Evolutionary conservation across 2,329 filamentous ascomycete genomes (phyloP).

Genomic region (Helotiales sp.): DNA sequence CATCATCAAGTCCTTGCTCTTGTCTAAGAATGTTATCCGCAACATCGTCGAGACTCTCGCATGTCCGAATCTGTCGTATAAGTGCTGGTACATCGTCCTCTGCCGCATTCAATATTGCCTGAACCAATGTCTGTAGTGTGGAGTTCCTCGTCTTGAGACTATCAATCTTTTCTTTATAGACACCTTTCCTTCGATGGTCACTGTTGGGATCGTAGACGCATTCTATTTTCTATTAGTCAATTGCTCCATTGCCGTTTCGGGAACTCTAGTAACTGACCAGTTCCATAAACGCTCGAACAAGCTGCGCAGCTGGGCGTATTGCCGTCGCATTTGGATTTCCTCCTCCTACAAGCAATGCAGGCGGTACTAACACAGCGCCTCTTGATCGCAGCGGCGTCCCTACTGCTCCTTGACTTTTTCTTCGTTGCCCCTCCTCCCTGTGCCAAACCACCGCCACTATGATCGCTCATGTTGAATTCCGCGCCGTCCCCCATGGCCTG

Average conservation of each 20-base stretch:
- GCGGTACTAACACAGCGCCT: conserved; percentile 83
- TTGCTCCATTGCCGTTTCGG: neutral
- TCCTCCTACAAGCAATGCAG: conserved; percentile 77
- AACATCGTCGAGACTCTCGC: conserved; percentile 59
- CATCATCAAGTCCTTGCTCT: conserved; percentile 42
- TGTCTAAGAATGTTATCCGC: conserved; percentile 43
- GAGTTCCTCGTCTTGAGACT: conserved; percentile 84
- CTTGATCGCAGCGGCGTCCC: conserved; percentile 52
- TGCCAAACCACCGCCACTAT: neutral
- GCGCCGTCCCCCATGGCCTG: conserved; percentile 20
- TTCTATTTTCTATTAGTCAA: conserved; percentile 48
- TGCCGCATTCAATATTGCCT: conserved; percentile 87
- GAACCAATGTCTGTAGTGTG: conserved; percentile 89
- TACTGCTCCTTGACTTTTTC: conserved; percentile 41
- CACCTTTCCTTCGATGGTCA: conserved; percentile 93
- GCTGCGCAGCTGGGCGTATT: conserved; percentile 90
- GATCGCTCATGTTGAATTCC: conserved; percentile 15
- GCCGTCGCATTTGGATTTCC: conserved; percentile 91
- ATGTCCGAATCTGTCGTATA: conserved; percentile 85
- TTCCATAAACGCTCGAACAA: conserved; percentile 92
- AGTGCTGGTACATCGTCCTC: conserved; percentile 85
- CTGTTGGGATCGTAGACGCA: conserved; percentile 97
- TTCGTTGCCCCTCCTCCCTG: conserved; percentile 29
- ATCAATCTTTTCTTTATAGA: conserved; percentile 93
- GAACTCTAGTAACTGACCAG: conserved; percentile 45